phyloP scores from a whole-genome alignment of 805 yeast species.

The Cephaloascus albidus region DNA sequence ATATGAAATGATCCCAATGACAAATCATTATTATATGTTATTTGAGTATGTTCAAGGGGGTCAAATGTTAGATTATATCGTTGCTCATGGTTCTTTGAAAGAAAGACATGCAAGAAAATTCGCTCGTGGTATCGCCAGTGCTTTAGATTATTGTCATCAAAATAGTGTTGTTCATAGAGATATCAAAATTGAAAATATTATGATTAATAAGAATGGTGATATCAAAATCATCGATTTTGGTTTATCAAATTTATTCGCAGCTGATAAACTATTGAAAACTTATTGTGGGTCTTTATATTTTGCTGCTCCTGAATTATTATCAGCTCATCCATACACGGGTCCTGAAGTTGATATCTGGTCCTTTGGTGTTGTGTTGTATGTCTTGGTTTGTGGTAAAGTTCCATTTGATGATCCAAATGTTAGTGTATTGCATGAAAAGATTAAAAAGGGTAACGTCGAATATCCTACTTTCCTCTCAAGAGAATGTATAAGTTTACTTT shows the following conservation, averaged over 20 bases:
- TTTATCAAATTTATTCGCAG: constrained; percentile 75
- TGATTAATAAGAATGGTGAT: constrained; percentile 90
- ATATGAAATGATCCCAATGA: constrained; percentile 93
- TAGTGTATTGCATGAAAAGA: constrained; percentile 85
- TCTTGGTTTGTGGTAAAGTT: constrained; percentile 92
- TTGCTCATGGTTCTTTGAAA: constrained; percentile 88
- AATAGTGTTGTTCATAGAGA: constrained; percentile 97
- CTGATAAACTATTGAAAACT: constrained; percentile 67
- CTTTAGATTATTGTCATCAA: constrained; percentile 86
- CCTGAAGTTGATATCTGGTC: constrained; percentile 99
- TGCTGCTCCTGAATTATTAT: constrained; percentile 95
- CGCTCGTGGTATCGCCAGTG: constrained; percentile 90
- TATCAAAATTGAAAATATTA: constrained; percentile 89
- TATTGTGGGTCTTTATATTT: constrained; percentile 96
- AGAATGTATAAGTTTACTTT: constrained; percentile 71
- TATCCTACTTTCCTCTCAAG: constrained; percentile 76
- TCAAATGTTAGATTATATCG: constrained; percentile 94
- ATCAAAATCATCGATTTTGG: constrained; percentile 96
- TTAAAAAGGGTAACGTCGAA: constrained; percentile 85
- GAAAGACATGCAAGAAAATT: constrained; percentile 92
- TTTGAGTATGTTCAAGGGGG: constrained; percentile 97
- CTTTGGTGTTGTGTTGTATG: constrained; percentile 93
- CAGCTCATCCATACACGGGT: constrained; percentile 88
- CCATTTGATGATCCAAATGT: constrained; percentile 97
- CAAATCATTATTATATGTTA: constrained; percentile 87